phyloP scores from a whole-genome alignment of 1,284 basidiomycete species.

The Cryptococcus neoformans region DNA sequence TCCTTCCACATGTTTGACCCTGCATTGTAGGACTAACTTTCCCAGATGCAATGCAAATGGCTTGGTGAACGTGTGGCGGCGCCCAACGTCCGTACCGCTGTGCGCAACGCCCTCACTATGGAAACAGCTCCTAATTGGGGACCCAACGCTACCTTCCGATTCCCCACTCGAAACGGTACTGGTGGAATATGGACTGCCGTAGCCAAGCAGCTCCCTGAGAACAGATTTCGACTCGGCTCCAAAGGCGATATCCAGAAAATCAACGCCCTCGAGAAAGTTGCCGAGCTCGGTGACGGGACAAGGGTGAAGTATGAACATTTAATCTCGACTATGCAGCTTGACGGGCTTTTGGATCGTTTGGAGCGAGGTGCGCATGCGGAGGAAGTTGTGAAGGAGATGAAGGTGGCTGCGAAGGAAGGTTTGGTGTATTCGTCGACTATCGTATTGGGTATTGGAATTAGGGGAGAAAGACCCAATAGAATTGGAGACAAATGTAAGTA shows the following conservation, averaged over 20 bases:
- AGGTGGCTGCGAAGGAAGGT: conserved; percentile 47
- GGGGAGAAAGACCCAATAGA: conserved; percentile 52
- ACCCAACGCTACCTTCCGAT: conserved; percentile 56
- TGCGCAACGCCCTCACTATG: conserved; percentile 54
- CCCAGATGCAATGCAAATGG: conserved; percentile 57
- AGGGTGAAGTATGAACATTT: conserved; percentile 52
- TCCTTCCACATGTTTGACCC: neutral
- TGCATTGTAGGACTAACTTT: neutral
- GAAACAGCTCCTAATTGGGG: conserved; percentile 56
- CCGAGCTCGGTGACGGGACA: conserved; percentile 49
- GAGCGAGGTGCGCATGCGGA: neutral
- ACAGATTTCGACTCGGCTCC: conserved; percentile 45
- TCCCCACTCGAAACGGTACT: conserved; percentile 55
- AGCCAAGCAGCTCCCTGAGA: conserved; percentile 50
- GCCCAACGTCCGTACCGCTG: conserved; percentile 53
- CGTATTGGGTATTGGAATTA: conserved; percentile 55
- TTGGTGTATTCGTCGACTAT: conserved; percentile 54
- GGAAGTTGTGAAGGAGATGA: conserved; percentile 23
- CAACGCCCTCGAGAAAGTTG: conserved; percentile 49
- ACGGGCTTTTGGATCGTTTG: conserved; percentile 48
- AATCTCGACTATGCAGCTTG: conserved; percentile 53
- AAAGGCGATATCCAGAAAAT: conserved; percentile 46
- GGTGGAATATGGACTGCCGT: conserved; percentile 58
- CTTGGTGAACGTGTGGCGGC: conserved; percentile 57
- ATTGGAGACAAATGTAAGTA: conserved; percentile 55